These are phyloP conservation scores for Aspergillus homomorphus DNA, from an alignment of 495 filamentous ascomycete species.

Conservation along the genomic window DNA sequence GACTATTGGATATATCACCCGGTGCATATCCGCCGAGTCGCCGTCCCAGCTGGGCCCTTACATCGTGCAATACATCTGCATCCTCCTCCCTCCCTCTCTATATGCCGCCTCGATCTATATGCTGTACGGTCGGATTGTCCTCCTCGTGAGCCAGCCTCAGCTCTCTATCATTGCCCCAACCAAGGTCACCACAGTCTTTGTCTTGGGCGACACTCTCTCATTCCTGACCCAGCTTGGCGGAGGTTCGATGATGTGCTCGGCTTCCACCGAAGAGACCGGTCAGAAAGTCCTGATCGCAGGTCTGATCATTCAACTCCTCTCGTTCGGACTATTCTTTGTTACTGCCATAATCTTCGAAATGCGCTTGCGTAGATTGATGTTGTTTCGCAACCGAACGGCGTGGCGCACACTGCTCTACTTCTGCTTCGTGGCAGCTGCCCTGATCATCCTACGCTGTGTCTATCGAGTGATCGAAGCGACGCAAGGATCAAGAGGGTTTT, in stretches of 20 bases:
- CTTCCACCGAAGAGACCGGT: slow-evolving; percentile 11
- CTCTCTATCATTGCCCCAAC: slow-evolving; percentile 23
- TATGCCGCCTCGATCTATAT: slow-evolving; percentile 37
- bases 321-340: slow-evolving; percentile 26
- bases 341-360: slow-evolving; percentile 19
- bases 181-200: slow-evolving; percentile 32
- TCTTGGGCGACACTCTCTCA: slow-evolving; percentile 25
- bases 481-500: too few relatives aligned
- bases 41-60: slow-evolving; percentile 19
- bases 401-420: too few relatives aligned
- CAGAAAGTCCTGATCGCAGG: slow-evolving; percentile 28
- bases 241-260: slow-evolving; percentile 16
- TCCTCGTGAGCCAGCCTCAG: slow-evolving; percentile 17
- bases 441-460: too few relatives aligned
- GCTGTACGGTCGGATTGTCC: slow-evolving; percentile 32
- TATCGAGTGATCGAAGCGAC: too few relatives aligned
- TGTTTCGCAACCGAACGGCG: too few relatives aligned
- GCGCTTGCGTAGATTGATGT: slow-evolving; percentile 10
- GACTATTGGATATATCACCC: slow-evolving; percentile 15
- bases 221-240: slow-evolving; percentile 23
- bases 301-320: slow-evolving; percentile 25
- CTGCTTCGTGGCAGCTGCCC: too few relatives aligned
- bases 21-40: slow-evolving; percentile 10
- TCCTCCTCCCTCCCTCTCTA: slow-evolving; percentile 28
- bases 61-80: slow-evolving; percentile 27